Evolutionary conservation across 1,284 basidiomycete genomes (phyloP).

Genomic region (Macrocystidia cucumis): DNA sequence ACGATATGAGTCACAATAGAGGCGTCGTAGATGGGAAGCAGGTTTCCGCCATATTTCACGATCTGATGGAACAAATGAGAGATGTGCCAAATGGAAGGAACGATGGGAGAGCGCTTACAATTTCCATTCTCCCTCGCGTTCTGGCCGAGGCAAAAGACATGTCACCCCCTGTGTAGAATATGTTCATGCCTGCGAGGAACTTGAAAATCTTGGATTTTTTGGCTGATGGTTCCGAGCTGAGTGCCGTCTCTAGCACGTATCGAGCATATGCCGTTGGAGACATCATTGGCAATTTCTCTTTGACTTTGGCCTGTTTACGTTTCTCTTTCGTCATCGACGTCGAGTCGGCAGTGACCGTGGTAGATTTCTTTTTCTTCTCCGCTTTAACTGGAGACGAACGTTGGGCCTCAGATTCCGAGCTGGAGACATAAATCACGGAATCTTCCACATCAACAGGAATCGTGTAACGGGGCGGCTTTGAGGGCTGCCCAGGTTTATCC

Average conservation of each 20-base stretch:
- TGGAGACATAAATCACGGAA: slow-evolving; percentile 21
- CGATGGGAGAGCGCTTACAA: slow-evolving; percentile 31
- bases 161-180: slow-evolving; percentile 56
- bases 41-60: slow-evolving; percentile 44
- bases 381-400: slow-evolving; percentile 15
- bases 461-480: slow-evolving; percentile 9
- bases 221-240: too few species aligned
- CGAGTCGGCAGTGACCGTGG: slow-evolving; percentile 13
- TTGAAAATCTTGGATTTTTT: slow-evolving; percentile 16
- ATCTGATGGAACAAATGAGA: slow-evolving; percentile 31
- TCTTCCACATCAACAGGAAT: slow-evolving; percentile 13
- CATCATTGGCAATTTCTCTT: slow-evolving; percentile 12
- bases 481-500: slow-evolving; percentile 14
- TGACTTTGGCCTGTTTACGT: slow-evolving; percentile 12
- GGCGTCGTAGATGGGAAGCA: slow-evolving; percentile 48
- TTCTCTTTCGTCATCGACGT: slow-evolving; percentile 11
- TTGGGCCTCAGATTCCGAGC: slow-evolving; percentile 18
- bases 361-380: slow-evolving; percentile 6
- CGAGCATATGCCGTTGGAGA: slow-evolving; percentile 24
- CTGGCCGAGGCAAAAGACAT: slow-evolving; percentile 37
- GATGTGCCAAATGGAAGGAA: slow-evolving; percentile 2
- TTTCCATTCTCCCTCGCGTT: slow-evolving; percentile 51
- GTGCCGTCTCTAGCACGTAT: slow-evolving; percentile 8
- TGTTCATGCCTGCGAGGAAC: slow-evolving; percentile 41
- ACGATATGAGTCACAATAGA: slow-evolving; percentile 55